Evolutionary conservation across 2,329 filamentous ascomycete genomes (phyloP), one percentile per base, ranked within the genome.

Genomic region (Aspergillus clavatus): DNA sequence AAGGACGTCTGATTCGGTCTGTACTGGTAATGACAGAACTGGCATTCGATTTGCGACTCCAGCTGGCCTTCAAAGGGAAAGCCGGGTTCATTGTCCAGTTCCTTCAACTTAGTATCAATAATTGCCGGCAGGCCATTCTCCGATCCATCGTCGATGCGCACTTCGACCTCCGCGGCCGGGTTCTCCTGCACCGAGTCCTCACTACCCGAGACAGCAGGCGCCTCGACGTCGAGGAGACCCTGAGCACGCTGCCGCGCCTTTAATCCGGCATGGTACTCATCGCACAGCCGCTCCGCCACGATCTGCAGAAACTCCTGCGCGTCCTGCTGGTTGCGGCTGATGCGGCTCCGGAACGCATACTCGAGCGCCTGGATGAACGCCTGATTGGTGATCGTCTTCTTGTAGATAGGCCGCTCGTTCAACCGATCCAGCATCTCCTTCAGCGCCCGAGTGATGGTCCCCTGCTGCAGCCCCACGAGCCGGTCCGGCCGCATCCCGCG

Each of bases 271-370:
- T 94, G 84, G 60, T 96, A 95, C 68, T 98, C 93, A 61, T 98
- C 93, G 59, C 88, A 89, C 45, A 98, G 74, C 42, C 91, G 80
- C 71, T 98, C 91, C 2, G 89, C 86, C 10, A 98, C 85, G 40
- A 97, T 84, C 70, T 98, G 93, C 45, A 98, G 71, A 53, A 98
- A 96, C 66, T 98, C 93, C 62, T 98, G 93, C 8, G 93, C 93
- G 72, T 98, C 93, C 68, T 98, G 93, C 69, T 98, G 93, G 62
- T 93, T 89, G 43, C 91, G 79, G 63, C 87, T 96, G 57, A 98
- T 95, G 57, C 87, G 83, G 59, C 94, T 91, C 45, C 82, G 82
- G 62, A 96, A 98, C 0, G 91, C 89, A 23, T 76, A 74, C 71
- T 98, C 93, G 41, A 98, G 74, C 0, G 87, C 84, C 51, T 79